Evolutionary conservation across 495 filamentous ascomycete species (phyloP), one percentile per base, ranked within the genome.

Genomic region (Tuber magnatum): DNA sequence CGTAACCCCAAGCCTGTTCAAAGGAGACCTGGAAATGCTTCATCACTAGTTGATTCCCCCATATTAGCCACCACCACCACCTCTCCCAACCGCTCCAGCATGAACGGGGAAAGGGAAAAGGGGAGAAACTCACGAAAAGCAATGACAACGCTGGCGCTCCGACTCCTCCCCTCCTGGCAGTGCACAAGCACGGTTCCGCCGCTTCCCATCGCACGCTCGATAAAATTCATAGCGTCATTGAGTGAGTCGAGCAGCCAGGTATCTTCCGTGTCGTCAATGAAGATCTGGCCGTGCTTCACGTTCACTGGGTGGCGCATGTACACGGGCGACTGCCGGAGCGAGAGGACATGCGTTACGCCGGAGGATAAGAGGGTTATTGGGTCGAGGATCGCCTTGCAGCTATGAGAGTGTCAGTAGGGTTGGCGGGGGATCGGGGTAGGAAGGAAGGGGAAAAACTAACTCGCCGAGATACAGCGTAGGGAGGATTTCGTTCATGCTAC

Each of bases 401-500:
- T 79, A 35, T 48, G 24, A 44, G 44, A 12, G 6, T 22, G n/a
- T 79, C 73, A 79, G 76, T 41, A 69, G 28, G 32, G 9, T 65
- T 20, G 56, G 28, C 1, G n/a, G n/a, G 46, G 46, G 46, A 51
- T n/a, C 32, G 24, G 43, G 48, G 12, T 24, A 46, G 5, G 56
- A 18, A 7, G 51, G 51, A 42, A 72, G 42, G 10, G 18, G 2
- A 22, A 48, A 39, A 43, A n/a, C 77, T 70, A 65, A 79, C 77
- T 79, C 77, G 76, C 77, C 77, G 40, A 79, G 77, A 61, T 75
- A 79, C n/a, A 79, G 76, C 18, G 74, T 79, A 18, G 77, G 77
- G 18, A 79, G 77, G 39, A 79, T 79, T 44, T 79, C 65, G 39
- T 79, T 79, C 77, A 79, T 79, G 46, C 76, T 78, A 39, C 77